Evolutionary conservation across 2,329 filamentous ascomycete genomes (phyloP), one percentile per base, ranked within the genome.

Genomic region (Xylaria sp.): DNA sequence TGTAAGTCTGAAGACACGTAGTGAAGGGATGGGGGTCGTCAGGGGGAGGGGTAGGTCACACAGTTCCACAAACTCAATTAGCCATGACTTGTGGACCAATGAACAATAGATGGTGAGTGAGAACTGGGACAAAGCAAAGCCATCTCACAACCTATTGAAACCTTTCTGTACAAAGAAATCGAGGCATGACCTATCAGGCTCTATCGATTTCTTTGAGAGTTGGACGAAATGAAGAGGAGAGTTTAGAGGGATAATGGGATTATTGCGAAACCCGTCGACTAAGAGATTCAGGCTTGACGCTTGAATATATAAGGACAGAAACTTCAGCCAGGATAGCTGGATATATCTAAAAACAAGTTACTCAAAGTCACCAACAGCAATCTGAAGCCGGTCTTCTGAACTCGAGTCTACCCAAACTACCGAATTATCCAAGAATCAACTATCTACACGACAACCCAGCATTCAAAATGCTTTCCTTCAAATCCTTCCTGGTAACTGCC

Each of bases 401-500:
- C 37, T 15, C 37, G n/a, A 40, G 6, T 2, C 37, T 40, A 40
- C 7, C 6, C 37, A 15, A 40, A 15, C 14, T 17, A 6, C 28
- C 14, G 6, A 37, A 35, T n/a, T 37, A 51, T 50, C 43, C n/a
- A 57, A n/a, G n/a, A n/a, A n/a, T n/a, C 3, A 21, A 23, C 8
- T 8, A 19, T 14, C 31, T 15, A 11, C n/a, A 19, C 8, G 4
- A 15, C 19, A 40, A 21, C 15, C 5, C 23, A 42, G 7, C 17
- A 9, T 31, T n/a, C 21, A 40, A n/a, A 28, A 65, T 65, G 59
- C 45, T 31, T 58, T 51, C 54, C 1, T 59, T 65, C 66, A 8
- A 52, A 25, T 28, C 62, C 53, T 12, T 68, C 47, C 21, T 66
- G 28, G 3, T 60, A 37, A 60, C 68, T 57, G 43, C 42, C 25